A percentile compares a stretch with the other conserved stretches of the same genome.
Conservation (phyloP, 2,329 filamentous ascomycete genomes). For the Thelonectria rubi region DNA sequence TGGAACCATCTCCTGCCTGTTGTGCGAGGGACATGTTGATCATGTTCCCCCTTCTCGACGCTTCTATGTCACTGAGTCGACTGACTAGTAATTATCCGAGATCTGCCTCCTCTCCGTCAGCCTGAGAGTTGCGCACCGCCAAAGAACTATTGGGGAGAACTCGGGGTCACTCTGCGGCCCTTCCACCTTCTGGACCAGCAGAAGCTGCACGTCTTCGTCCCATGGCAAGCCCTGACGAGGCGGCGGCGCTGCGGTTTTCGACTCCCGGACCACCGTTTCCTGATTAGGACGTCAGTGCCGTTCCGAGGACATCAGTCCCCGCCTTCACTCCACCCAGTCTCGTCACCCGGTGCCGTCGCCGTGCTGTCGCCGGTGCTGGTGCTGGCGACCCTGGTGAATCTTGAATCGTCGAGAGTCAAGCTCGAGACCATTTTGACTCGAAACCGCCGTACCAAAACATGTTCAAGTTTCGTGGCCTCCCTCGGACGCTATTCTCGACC, state of each 20-base stretch:
- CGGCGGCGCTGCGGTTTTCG: slow-evolving; percentile 32
- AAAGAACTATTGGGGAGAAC: slow-evolving; percentile 11
- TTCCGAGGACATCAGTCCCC: slow-evolving; percentile 30
- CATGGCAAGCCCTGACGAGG: slow-evolving; percentile 25
- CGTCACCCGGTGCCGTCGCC: slow-evolving; percentile 33
- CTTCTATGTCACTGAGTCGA: not conserved
- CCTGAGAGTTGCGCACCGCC: slow-evolving; percentile 3
- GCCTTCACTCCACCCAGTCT: slow-evolving; percentile 34
- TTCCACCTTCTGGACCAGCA: slow-evolving; percentile 14
- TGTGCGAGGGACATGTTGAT: slow-evolving; percentile 34
- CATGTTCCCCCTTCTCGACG: slow-evolving; percentile 16
- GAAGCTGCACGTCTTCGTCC: slow-evolving; percentile 19
- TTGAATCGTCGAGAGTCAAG: slow-evolving; percentile 26
- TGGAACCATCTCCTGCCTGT: slow-evolving; percentile 30
- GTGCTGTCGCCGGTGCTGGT: slow-evolving; percentile 13
- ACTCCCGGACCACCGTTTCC: slow-evolving; percentile 40
- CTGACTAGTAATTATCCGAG: slow-evolving; percentile 5
- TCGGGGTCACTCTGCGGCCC: slow-evolving; percentile 20
- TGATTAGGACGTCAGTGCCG: slow-evolving; percentile 39
- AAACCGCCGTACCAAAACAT: slow-evolving; percentile 22
- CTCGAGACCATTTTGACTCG: slow-evolving; percentile 44
- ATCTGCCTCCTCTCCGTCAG: not conserved
- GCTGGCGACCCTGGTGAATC: slow-evolving; percentile 6
- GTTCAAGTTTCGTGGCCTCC: slow-evolving; percentile 32
- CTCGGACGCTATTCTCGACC: slow-evolving; percentile 58